Percentiles rank a stretch among this genome's conserved stretches.
phyloP scores from a whole-genome alignment of 2,329 filamentous ascomycete species.

The Arthrobotrys iridis region DNA sequence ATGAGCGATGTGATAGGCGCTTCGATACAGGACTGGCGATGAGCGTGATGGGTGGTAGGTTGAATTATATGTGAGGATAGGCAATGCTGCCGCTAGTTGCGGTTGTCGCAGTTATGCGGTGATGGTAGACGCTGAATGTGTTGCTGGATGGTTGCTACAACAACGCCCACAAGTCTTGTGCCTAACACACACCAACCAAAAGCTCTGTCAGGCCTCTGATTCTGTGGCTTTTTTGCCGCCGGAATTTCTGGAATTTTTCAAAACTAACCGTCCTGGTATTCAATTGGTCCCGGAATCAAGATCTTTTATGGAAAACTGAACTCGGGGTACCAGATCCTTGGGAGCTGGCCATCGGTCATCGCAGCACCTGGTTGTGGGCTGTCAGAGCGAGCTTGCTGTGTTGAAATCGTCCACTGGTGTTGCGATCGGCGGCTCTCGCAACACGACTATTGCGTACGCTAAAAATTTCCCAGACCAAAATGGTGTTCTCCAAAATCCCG shows the following conservation, averaged over 20 bases:
- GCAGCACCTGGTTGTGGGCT: not conserved
- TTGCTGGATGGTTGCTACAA: conserved; percentile 49
- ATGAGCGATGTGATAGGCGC: conserved; percentile 9
- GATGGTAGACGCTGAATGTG: conserved; percentile 19
- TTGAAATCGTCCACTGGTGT: not conserved
- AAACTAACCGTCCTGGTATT: not conserved
- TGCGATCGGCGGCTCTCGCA: not conserved
- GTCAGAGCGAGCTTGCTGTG: too few relatives aligned
- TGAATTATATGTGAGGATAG: conserved; percentile 9
- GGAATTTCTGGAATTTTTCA: too few relatives aligned
- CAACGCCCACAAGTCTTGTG: too few relatives aligned
- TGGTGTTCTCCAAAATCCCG: not conserved
- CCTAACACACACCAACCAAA: not conserved
- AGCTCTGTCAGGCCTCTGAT: not conserved
- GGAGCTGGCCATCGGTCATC: not conserved
- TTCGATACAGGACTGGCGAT: conserved; percentile 3
- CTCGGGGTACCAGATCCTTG: not conserved
- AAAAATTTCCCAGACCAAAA: conserved; percentile 13
- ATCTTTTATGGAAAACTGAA: not conserved
- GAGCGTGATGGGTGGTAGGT: not conserved
- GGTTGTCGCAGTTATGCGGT: not conserved
- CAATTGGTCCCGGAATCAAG: not conserved
- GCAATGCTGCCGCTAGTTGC: not conserved
- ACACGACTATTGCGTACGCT: not conserved
- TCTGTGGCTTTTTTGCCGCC: conserved; percentile 3